Evolutionary conservation across 345 rosid species (phyloP).

Genomic region (Hypericum perforatum): DNA sequence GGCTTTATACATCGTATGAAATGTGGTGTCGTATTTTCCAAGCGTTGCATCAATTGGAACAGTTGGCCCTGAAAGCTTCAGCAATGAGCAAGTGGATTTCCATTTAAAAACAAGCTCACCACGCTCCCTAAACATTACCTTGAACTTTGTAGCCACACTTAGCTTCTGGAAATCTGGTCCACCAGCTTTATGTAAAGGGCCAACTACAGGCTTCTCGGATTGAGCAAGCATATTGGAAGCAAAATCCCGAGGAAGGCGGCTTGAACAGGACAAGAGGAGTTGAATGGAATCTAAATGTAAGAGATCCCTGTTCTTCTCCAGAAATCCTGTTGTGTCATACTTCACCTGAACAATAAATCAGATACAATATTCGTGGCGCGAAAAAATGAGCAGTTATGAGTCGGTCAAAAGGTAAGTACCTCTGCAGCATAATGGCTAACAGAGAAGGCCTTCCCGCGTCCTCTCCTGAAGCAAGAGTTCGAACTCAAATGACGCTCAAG

Average conservation of each 20-base stretch:
- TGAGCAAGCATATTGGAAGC: slow-evolving; percentile 81
- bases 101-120: not conserved
- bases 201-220: slow-evolving; percentile 62
- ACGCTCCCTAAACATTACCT: slow-evolving; percentile 33
- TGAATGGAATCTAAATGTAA: slow-evolving; percentile 87
- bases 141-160: slow-evolving; percentile 87
- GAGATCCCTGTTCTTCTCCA: slow-evolving; percentile 95
- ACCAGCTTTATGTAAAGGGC: slow-evolving; percentile 84
- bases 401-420: not conserved
- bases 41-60: slow-evolving; percentile 1
- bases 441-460: not conserved
- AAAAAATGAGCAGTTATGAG: not conserved
- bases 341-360: slow-evolving; percentile 43
- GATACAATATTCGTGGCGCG: no score
- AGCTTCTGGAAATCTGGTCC: slow-evolving; percentile 95
- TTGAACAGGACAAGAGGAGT: slow-evolving; percentile 78
- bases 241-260: slow-evolving; percentile 82
- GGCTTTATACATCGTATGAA: slow-evolving; percentile 5
- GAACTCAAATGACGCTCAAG: slow-evolving; percentile 2
- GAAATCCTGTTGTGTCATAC: slow-evolving; percentile 86
- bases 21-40: slow-evolving; percentile 5
- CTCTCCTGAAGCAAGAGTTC: slow-evolving; percentile 1
- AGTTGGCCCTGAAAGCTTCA: slow-evolving; percentile 1
- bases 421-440: not conserved
- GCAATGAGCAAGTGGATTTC: no score